Evolutionary conservation across 2,329 filamentous ascomycete species (phyloP), one percentile per base, ranked within the genome.

Genomic region (Aureobasidium sp.): DNA sequence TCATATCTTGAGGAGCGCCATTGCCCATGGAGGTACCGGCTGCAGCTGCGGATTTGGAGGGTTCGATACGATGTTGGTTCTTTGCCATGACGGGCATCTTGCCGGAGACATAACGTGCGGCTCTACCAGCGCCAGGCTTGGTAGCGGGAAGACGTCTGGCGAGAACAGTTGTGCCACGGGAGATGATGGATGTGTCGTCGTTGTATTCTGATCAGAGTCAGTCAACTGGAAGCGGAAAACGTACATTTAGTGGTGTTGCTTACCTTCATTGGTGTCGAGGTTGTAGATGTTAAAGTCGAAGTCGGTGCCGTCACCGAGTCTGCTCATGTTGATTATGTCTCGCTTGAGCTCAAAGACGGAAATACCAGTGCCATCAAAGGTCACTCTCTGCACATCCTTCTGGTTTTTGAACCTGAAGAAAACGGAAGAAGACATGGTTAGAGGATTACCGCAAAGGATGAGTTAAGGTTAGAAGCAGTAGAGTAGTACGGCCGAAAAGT

Each of bases 391-490:
- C 64, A 91, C 90, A 73, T 97, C 94, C 79, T 91, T 97, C 74
- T 95, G 91, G 69, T 93, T 97, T 79, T 97, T 97, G 87, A 99
- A 99, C 79, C 96, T 96, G 89, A 97, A 99, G 79, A 97, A 97
- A 73, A 99, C 94, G 67, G 92, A 97, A 62, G 94, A 96, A 74
- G 91, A 85, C 92, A 97, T 97, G 58, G 39, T 61, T 61, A 61
- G 48, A 25, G 11, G 1, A 4, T 48, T 48, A 48, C 42, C 54
- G 32, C 54, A 58, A 48, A 30, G 54, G 54, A 21, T 25, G 36
- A 32, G 21, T 49, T 32, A 59, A 50, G 4, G 57, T 50, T 41
- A 59, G 54, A 58, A 30, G 54, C 32, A 48, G 54, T 21, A 25
- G 30, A 50, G 47, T 21, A 37, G 54, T 58, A 49, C 21, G 21